Conservation (phyloP, 306 rosid species). For the Pyrus betulifolia region DNA sequence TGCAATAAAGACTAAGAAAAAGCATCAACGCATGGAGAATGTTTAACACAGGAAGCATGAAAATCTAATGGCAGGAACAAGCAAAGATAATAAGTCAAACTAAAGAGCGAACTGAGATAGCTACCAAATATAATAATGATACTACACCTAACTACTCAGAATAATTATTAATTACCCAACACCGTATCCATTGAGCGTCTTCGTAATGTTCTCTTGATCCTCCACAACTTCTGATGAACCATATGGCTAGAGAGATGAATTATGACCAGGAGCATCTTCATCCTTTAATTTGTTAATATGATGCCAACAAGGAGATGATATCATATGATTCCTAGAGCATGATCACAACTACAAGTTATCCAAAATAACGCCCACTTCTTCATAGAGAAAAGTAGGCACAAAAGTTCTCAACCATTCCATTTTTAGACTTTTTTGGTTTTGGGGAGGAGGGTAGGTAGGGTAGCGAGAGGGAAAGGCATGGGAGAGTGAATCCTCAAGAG, state of each 20-base stretch:
- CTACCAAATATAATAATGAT: neutral
- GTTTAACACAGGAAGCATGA: neutral
- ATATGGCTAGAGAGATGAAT: neutral
- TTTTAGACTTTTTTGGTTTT: neutral
- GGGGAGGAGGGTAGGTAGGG: neutral
- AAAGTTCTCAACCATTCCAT: neutral
- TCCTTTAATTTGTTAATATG: neutral
- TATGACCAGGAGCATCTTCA: neutral
- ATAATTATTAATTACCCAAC: neutral
- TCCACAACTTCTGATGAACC: neutral
- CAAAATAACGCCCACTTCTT: neutral
- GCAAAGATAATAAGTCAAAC: neutral
- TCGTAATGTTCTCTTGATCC: neutral
- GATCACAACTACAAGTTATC: neutral
- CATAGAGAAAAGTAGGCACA: neutral
- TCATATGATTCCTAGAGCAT: neutral
- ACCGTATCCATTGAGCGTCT: neutral
- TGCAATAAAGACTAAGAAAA: neutral
- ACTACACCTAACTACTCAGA: constrained; percentile 2
- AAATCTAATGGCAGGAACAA: neutral
- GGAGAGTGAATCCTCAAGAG: neutral
- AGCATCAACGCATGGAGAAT: neutral
- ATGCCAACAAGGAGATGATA: neutral
- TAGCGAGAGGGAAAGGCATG: neutral
- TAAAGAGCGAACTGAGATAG: neutral